phyloP scores from a whole-genome alignment of 2,329 filamentous ascomycete species.

The Pseudogymnoascus sp. region DNA sequence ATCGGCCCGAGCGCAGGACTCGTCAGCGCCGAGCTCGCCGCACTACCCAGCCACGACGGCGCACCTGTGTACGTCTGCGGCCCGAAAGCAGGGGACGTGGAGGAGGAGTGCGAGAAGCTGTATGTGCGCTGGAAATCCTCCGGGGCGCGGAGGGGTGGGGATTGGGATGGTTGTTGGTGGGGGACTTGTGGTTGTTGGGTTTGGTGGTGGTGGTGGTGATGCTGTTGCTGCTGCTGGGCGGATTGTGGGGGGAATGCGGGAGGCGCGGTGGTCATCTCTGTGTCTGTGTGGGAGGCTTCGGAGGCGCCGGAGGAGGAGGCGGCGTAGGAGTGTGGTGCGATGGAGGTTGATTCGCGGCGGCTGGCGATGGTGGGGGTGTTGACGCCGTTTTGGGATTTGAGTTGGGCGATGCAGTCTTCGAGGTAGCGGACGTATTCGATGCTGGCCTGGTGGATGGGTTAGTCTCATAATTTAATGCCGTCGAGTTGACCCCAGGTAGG shows the following conservation, averaged over 20 bases:
- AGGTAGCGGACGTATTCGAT: constrained; percentile 96
- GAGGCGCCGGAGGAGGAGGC: constrained; percentile 15
- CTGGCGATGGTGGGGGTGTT: constrained; percentile 17
- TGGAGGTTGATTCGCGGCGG: constrained; percentile 26
- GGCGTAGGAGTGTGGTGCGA: constrained; percentile 25
- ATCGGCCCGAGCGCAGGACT: constrained; percentile 49
- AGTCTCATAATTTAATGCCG: constrained; percentile 10
- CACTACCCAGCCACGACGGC: constrained; percentile 32
- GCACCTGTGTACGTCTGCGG: constrained; percentile 34
- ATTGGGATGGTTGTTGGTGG: constrained; percentile 35
- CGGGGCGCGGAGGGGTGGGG: constrained; percentile 41
- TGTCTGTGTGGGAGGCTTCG: neutral
- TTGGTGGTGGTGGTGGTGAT: constrained; percentile 14
- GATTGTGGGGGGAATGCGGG: neutral
- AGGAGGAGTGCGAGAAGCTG: constrained; percentile 40
- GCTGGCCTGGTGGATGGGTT: constrained; percentile 54
- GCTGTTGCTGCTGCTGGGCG: neutral
- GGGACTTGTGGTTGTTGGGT: constrained; percentile 22
- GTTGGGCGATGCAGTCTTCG: constrained; percentile 73
- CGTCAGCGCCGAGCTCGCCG: constrained; percentile 43
- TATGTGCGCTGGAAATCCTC: constrained; percentile 42
- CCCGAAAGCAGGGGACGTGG: constrained; percentile 49
- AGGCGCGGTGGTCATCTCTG: neutral
- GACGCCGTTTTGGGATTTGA: constrained; percentile 49
- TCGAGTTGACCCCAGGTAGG: neutral